Evolutionary conservation across 2,329 filamentous ascomycete species (phyloP), one percentile per base, ranked within the genome.

Genomic region (Didymella keratinophila): DNA sequence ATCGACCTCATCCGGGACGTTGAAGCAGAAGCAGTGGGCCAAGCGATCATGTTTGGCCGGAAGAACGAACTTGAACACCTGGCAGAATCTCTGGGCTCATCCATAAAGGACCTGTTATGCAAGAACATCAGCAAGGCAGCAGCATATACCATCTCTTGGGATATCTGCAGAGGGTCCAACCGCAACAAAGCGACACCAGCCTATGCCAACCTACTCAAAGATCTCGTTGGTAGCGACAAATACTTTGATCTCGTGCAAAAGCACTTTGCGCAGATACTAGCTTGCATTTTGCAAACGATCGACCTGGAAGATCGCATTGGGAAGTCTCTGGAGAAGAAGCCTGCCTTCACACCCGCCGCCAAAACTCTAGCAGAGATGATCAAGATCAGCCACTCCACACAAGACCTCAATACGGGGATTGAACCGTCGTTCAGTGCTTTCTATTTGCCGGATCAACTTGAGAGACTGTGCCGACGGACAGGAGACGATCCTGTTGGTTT

Each of bases 361-460:
- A 79, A 87, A 27, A 86, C 85, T 28, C 84, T 96, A 77, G 79
- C 80, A 16, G 82, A 86, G 27, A 97, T 99, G 71, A 89, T 87
- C 63, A 77, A 74, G 3, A 87, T 89, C 63, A 86, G 90, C 28
- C 81, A 88, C 63, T 93, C 93, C 0, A 79, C 81, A 2, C 83
- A 85, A 27, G 77, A 80, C 12, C 79, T 97, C 8, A 90, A 92
- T 3, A 82, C 89, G 11, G 91, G 89, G 55, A 93, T 97, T 66
- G 93, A 98, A 69, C 95, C 95, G 3, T 88, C 87, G 52, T 98
- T 97, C 78, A 89, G 86, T 65, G 88, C 89, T 27, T 92, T 89
- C 65, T 90, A 89, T 68, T 82, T 99, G 3, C 80, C 89, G 11
- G 86, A 89, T 60, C 88, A 95, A 69, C 83, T 98, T 21, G 83